Conservation (phyloP, 257 asterid species). For the Nicotiana obtusifolia region DNA sequence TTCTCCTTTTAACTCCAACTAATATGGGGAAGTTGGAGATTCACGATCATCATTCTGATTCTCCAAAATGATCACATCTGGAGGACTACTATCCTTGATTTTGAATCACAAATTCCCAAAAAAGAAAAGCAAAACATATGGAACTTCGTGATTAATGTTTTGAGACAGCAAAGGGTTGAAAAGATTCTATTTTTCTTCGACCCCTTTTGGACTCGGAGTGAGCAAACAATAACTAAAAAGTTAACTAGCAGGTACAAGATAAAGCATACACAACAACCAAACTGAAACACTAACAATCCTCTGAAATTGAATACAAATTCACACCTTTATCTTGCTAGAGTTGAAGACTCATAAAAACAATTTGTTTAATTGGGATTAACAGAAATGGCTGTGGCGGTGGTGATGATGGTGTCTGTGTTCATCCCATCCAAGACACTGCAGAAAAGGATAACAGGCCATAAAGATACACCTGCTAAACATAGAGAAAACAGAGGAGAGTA, state of each 20-base stretch:
- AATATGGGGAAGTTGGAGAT: background rate
- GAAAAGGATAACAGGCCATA: conserved; percentile 48
- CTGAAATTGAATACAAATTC: background rate
- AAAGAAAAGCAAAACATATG: background rate
- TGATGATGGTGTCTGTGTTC: conserved; percentile 50
- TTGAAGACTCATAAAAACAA: background rate
- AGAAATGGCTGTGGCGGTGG: conserved; percentile 47
- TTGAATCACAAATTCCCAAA: background rate
- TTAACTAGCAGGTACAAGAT: background rate
- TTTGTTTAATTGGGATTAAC: background rate
- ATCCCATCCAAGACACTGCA: conserved; percentile 61
- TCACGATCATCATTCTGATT: background rate
- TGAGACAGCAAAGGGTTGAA: background rate
- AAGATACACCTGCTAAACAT: conserved; percentile 42
- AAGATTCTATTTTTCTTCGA: too few relatives aligned
- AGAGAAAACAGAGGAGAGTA: conserved; percentile 27
- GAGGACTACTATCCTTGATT: background rate
- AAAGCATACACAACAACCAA: background rate
- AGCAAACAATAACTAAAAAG: background rate
- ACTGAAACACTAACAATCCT: background rate
- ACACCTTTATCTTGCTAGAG: background rate
- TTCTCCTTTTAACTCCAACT: background rate
- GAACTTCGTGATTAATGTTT: background rate
- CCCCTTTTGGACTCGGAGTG: background rate
- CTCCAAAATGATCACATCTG: background rate